Base-by-base conservation (phyloP, 225 moss, liverwort and hornwort species). In the Marchantia paleacea region DNA sequence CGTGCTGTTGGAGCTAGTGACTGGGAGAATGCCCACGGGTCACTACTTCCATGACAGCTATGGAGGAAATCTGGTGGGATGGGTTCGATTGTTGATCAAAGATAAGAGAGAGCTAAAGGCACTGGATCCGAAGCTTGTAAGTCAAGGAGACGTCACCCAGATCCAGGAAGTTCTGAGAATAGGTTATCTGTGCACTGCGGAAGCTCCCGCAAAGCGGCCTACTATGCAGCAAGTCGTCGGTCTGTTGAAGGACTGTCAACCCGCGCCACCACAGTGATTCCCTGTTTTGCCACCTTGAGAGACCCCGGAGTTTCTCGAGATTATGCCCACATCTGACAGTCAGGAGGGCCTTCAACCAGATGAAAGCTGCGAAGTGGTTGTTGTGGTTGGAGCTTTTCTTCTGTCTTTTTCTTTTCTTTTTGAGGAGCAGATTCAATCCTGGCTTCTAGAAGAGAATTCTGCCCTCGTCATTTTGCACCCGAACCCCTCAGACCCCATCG, bases 221-320 rank as follows among this genome's bases (percentile, higher is more conserved):
- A 88, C 93, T 20, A 96, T 93, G 93, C 95, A 93, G 80, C 95
- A 96, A 77, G 90, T 96, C 31, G 92, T 96, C 48, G 92, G 93
- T 26, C 82, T 96, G 58, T 82, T 96, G 78, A 96, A 93, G 52
- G 95, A 96, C 70, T 88, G 70, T 65, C 83, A 84, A 57, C 75
- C 79, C 48, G 65, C n/a, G 13, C 64, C 77, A n/a, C n/a, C n/a
- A n/a, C n/a, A n/a, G 19, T 60, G 31, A 76, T 60, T 60, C 60
- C 11, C 24, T 47, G 18, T 60, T 0, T 18, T 20, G 31, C 20
- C 48, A 19, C 9, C 22, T n/a, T 52, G n/a, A 51, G 19, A 72
- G 9, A 51, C 8, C 72, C 22, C 24, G n/a, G 11, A 67, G 67
- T 6, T 29, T 70, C n/a, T n/a, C 24, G 51, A 51, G 70, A 72